A percentile compares a stretch with the other conserved stretches of the same genome.
Conservation (phyloP, 805 yeast genomes). For the Saccharomycopsis selenospora region DNA sequence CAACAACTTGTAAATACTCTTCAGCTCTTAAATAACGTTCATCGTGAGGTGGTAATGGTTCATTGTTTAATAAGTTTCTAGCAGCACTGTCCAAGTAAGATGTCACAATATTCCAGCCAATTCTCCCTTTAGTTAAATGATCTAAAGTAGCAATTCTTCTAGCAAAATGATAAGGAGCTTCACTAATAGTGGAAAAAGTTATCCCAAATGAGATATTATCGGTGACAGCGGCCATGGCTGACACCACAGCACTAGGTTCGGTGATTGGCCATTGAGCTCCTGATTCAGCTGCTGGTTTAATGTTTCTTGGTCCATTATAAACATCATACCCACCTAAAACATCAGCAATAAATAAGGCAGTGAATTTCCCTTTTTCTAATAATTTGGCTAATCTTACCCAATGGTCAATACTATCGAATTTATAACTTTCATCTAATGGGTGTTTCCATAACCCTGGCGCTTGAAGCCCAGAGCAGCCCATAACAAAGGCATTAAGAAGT, state of each 20-base stretch:
- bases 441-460: conserved; percentile 23
- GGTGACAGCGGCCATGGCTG: conserved; percentile 40
- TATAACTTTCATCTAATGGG: conserved; percentile 12
- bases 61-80: conserved; percentile 33
- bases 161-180: conserved; percentile 36
- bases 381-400: conserved; percentile 35
- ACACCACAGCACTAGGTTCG: conserved; percentile 34
- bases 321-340: conserved; percentile 36
- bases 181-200: conserved; percentile 38
- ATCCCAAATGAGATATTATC: conserved; percentile 34
- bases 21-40: conserved; percentile 36
- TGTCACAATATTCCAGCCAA: conserved; percentile 44
- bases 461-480: conserved; percentile 27
- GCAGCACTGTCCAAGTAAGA: conserved; percentile 39
- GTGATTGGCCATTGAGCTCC: conserved; percentile 33
- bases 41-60: conserved; percentile 33
- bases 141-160: conserved; percentile 40
- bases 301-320: conserved; percentile 28
- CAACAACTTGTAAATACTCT: conserved; percentile 35
- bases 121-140: conserved; percentile 36
- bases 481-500: conserved; percentile 33
- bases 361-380: conserved; percentile 35
- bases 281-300: conserved; percentile 13
- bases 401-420: conserved; percentile 22
- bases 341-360: conserved; percentile 36